Base-by-base conservation (phyloP, 225 moss, liverwort and hornwort genomes). In the Sphagnum contortum region DNA sequence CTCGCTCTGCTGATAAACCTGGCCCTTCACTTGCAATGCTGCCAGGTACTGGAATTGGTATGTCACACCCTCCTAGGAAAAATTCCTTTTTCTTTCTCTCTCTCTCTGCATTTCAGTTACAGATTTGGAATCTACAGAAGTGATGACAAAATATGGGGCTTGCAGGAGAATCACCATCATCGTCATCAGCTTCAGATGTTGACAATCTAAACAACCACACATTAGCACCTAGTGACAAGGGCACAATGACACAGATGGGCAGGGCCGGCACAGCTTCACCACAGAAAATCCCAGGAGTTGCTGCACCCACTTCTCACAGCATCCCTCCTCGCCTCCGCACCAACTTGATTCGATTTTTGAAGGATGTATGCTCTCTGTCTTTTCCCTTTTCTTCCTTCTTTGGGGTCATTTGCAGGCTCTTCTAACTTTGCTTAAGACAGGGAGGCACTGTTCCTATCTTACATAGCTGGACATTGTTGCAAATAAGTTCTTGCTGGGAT, bases 131-230 rank as follows among this genome's bases (percentile, higher is more conserved):
- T 4, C 56, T 29, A 12, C 50, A 8, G 45, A 48, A 67, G 9
- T 4, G 9, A 6, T 57, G 47, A 48, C 55, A 58, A 50, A 9
- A 7, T 5, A 9, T 5, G 61, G 61, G 9, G 49, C 53, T 68
- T 88, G 78, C 89, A 98, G 98, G 89, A 65, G 98, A 93, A 68
- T 98, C 98, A 63, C 91, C 98, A 67, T 98, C 98, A 60, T 93
- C 98, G 60, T 92, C 96, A 58, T 98, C 98, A 59, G 98, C 93
- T 76, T 81, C 90, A 60, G 92, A 98, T 74, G 89, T 92, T 64
- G 75, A 83, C 10, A 87, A 83, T 8, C 73, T 83, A 64, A 98
- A 93, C 72, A 88, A 90, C 64, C 89, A 89, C 54, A 83, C 75
- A 64, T 68, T 83, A 59, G 76, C 66, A 46, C 68, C 81, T 69